Evolutionary conservation across 23 red algal species (phyloP).

Genomic region (Pyropia haitanensis): DNA sequence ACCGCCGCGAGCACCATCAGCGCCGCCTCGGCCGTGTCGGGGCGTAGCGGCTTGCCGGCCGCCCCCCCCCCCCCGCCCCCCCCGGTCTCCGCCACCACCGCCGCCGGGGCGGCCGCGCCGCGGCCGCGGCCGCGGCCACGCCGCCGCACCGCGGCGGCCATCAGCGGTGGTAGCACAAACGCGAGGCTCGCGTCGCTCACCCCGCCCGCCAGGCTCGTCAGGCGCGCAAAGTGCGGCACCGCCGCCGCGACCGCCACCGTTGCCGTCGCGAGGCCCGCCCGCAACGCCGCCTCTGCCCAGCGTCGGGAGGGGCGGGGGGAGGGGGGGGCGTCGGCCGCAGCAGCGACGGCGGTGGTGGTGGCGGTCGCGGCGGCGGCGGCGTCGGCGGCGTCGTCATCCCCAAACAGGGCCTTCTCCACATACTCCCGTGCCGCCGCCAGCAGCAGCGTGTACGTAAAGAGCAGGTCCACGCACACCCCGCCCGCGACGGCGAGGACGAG

Average conservation of each 20-base stretch:
- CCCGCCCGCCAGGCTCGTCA: not conserved
- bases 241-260: not conserved
- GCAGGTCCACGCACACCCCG: not conserved
- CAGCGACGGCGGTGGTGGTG: not conserved
- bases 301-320: not conserved
- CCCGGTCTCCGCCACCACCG: too few species aligned
- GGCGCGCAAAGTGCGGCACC: slow-evolving; percentile 2
- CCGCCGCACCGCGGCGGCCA: not conserved
- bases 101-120: too few species aligned
- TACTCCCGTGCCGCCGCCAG: slow-evolving; percentile 9
- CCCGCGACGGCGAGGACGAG: not conserved
- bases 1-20: too few species aligned
- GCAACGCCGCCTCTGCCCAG: not conserved
- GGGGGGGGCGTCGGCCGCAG: not conserved
- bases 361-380: not conserved
- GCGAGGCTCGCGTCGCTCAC: not conserved
- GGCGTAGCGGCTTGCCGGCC: too few species aligned
- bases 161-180: not conserved
- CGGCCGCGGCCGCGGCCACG: too few species aligned
- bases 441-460: slow-evolving; percentile 5
- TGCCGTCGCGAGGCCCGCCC: not conserved
- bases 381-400: not conserved
- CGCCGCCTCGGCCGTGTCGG: too few species aligned
- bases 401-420: not conserved
- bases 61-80: too few species aligned